Evolutionary conservation across 2,329 filamentous ascomycete genomes (phyloP).

Genomic region (Corynespora cassiicola): DNA sequence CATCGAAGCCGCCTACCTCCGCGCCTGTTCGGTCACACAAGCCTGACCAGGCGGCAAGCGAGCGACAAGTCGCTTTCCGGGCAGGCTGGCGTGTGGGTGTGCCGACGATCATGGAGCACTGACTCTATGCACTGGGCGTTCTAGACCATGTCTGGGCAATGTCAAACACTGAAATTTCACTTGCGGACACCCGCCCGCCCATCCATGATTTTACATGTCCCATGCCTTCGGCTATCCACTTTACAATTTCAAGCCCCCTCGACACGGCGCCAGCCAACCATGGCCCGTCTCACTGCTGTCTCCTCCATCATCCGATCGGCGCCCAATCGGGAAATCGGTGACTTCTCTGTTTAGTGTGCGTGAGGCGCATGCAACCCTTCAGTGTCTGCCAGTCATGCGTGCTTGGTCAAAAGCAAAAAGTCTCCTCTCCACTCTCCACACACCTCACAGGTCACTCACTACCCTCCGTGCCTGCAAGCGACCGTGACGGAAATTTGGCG

Average conservation of each 20-base stretch:
- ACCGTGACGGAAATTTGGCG: no score
- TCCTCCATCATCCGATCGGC: conserved; percentile 4
- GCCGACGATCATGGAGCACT: conserved; percentile 26
- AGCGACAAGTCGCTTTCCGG: conserved; percentile 23
- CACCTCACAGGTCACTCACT: no score
- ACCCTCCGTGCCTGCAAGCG: conserved; percentile 5
- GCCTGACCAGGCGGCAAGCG: conserved; percentile 14
- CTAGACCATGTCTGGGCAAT: conserved; percentile 38
- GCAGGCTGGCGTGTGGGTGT: conserved; percentile 19
- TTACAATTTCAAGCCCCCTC: conserved; percentile 15
- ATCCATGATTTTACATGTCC: conserved; percentile 29
- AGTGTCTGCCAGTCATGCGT: conserved; percentile 20
- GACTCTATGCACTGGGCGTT: conserved; percentile 29
- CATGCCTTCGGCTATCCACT: conserved; percentile 9
- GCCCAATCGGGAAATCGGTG: conserved; percentile 19
- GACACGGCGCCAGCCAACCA: conserved; percentile 9
- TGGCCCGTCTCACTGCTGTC: conserved; percentile 1
- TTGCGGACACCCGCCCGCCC: conserved; percentile 31
- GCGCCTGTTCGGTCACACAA: conserved; percentile 10
- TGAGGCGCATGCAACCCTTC: conserved; percentile 20
- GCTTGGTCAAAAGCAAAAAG: conserved; percentile 9
- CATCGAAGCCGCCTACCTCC: conserved; percentile 16
- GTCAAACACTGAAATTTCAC: conserved; percentile 33
- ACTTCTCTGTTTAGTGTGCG: conserved; percentile 7
- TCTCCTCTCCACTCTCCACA: no score